Base-by-base conservation (phyloP, 768 basidiomycete species). In the Lentinula sp. region DNA sequence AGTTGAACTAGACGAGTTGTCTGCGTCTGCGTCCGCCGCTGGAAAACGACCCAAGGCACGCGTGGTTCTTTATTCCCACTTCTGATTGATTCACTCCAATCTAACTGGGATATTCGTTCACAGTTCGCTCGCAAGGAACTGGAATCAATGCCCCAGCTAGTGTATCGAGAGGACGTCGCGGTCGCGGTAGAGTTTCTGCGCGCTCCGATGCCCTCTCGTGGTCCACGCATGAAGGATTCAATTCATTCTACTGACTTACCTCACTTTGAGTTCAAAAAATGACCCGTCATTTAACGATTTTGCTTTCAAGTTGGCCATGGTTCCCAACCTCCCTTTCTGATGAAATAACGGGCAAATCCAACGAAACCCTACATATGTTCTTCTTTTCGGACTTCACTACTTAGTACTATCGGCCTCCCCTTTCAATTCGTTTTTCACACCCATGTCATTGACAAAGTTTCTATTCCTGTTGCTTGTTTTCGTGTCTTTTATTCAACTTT, bases 1-100 rank as follows among this genome's bases (percentile, higher is more conserved):
- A 10, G 66, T n/a, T n/a, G n/a, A n/a, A n/a, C n/a, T n/a, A n/a
- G n/a, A 65, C 28, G 53, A 62, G 35, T 50, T 45, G n/a, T n/a
- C n/a, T n/a, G n/a, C n/a, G n/a, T n/a, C n/a, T 11, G 64, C 65
- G 6, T 32, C 45, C 40, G 15, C 53, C 18, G 61, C 64, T 32
- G 76, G 74, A 62, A 80, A 79, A 62, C 73, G 77, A 37, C 72
- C 75, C n/a, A 78, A 73, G 70, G 77, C 75, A 53, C 43, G 13
- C 10, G 49, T 11, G n/a, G n/a, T n/a, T 50, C 23, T 51, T 42
- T 57, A 15, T 5, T 37, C n/a, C 13, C 11, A 8, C 37, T 51
- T 31, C 18, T 16, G 21, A 11, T 37, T 7, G n/a, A n/a, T n/a
- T 28, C 18, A 51, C 5, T 15, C 34, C 4, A n/a, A n/a, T 15